A percentile compares a stretch with the other conserved stretches of the same genome.
Conservation (phyloP, 177 flowering plant genomes). For the Vitis hybrid region DNA sequence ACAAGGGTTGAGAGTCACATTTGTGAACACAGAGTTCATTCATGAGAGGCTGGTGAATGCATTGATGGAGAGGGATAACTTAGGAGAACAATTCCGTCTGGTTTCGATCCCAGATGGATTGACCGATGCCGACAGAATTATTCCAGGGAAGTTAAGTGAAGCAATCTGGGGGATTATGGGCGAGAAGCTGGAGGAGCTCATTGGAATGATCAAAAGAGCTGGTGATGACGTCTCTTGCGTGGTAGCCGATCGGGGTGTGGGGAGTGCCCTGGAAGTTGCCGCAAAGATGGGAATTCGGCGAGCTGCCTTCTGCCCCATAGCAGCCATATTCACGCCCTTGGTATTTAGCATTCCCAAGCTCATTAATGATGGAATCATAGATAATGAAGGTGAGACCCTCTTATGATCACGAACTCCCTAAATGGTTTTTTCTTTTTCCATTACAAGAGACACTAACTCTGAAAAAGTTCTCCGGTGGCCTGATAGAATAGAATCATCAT, state of each 20-base stretch:
- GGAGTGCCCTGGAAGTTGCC: not conserved
- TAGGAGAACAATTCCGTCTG: not conserved
- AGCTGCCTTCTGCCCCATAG: not conserved
- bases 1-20: slow-evolving; percentile 4
- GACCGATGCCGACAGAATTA: not conserved
- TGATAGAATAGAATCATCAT: no score
- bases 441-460: no score
- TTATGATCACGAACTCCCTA: no score
- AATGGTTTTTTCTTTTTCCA: no score
- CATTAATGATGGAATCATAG: slow-evolving; percentile 3
- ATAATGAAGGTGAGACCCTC: not conserved
- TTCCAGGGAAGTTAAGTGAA: not conserved
- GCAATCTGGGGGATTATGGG: not conserved
- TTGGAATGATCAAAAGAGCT: not conserved
- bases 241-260: not conserved
- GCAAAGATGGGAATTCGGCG: slow-evolving; percentile 1
- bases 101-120: slow-evolving; percentile 2
- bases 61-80: not conserved
- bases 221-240: not conserved
- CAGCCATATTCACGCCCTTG: not conserved
- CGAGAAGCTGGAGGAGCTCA: slow-evolving; percentile 8
- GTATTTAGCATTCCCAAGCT: not conserved
- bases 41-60: slow-evolving; percentile 4
- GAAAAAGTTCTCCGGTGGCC: no score
- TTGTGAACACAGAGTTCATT: slow-evolving; percentile 5